phyloP scores from a whole-genome alignment of 768 basidiomycete species.

The Xerocomus brunneocitrinus region DNA sequence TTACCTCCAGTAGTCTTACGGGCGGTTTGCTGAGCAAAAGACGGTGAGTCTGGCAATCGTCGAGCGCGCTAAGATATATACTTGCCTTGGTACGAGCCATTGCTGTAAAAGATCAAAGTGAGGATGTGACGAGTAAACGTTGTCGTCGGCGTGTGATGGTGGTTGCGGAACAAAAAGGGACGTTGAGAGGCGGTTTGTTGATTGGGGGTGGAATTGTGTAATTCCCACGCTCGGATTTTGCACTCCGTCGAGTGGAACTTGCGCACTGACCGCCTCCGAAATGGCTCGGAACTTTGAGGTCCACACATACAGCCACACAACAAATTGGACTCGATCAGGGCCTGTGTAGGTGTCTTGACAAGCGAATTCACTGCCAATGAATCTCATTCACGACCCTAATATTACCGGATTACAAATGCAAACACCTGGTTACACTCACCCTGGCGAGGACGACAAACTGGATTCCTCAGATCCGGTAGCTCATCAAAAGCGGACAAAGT shows the following conservation, averaged over 20 bases:
- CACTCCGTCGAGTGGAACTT: slow-evolving; percentile 21
- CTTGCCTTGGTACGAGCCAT: slow-evolving; percentile 90
- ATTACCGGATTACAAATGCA: neutral
- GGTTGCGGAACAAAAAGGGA: slow-evolving; percentile 24
- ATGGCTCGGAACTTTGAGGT: slow-evolving; percentile 16
- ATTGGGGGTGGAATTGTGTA: slow-evolving; percentile 17
- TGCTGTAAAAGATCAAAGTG: slow-evolving; percentile 7
- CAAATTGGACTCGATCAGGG: neutral
- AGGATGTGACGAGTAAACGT: slow-evolving; percentile 1
- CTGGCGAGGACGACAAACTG: no score
- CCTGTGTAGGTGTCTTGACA: neutral
- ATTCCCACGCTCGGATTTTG: slow-evolving; percentile 31
- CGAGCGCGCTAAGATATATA: neutral
- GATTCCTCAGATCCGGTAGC: no score
- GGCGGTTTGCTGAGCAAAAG: slow-evolving; percentile 78
- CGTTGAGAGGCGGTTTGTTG: slow-evolving; percentile 18
- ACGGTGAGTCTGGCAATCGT: slow-evolving; percentile 3
- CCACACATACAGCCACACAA: neutral
- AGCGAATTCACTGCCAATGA: neutral
- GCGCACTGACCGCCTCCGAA: slow-evolving; percentile 29
- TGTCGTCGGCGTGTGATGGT: slow-evolving; percentile 22
- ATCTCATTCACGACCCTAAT: neutral
- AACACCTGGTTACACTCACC: neutral
- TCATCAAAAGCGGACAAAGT: neutral
- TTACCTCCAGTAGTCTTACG: slow-evolving; percentile 97